Conservation (phyloP, 2,329 filamentous ascomycete genomes). For the Ophiostoma ips region DNA sequence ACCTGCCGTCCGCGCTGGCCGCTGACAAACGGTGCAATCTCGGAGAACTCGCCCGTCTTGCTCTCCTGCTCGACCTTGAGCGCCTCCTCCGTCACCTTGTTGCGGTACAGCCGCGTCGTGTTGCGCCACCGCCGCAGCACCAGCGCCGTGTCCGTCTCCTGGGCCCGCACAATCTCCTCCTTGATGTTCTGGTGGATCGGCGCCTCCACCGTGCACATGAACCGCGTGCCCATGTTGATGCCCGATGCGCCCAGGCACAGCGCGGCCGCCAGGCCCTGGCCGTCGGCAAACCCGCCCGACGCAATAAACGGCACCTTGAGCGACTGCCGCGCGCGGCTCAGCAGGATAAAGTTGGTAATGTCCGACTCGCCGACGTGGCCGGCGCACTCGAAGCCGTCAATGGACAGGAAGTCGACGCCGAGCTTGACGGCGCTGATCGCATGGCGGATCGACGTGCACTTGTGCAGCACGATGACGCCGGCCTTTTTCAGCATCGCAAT, state of each 20-base stretch:
- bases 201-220: constrained; percentile 91
- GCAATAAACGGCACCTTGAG: constrained; percentile 87
- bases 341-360: constrained; percentile 80
- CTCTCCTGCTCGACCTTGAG: constrained; percentile 74
- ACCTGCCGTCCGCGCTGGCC: constrained; percentile 85
- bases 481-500: constrained; percentile 77
- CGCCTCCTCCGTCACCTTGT: constrained; percentile 73
- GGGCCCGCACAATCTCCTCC: constrained; percentile 72
- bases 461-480: constrained; percentile 73
- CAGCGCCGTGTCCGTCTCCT: constrained; percentile 83
- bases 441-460: constrained; percentile 93
- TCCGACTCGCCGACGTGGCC: constrained; percentile 78
- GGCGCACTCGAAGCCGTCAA: constrained; percentile 96
- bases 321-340: constrained; percentile 70
- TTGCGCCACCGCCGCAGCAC: constrained; percentile 87
- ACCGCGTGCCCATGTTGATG: constrained; percentile 96
- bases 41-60: constrained; percentile 72
- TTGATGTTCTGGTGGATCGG: constrained; percentile 93
- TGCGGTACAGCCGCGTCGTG: constrained; percentile 75
- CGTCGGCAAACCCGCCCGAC: constrained; percentile 89
- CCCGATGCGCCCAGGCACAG: constrained; percentile 81
- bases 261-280: constrained; percentile 81
- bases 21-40: constrained; percentile 76
- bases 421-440: constrained; percentile 84
- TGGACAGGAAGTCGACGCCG: constrained; percentile 90